phyloP scores from a whole-genome alignment of 2,329 filamentous ascomycete genomes.

The Fusarium succisae region DNA sequence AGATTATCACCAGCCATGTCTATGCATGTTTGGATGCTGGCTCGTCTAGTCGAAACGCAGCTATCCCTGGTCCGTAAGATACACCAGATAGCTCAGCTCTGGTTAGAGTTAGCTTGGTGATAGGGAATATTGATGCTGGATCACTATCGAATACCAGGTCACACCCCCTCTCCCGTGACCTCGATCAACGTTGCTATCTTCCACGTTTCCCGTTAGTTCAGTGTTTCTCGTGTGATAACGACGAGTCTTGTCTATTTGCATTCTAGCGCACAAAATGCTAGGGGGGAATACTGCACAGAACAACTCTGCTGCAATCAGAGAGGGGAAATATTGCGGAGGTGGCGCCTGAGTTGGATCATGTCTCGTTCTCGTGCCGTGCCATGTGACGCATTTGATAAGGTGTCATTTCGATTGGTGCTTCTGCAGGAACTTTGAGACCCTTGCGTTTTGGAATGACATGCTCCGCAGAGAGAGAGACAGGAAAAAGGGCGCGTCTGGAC shows the following conservation, averaged over 20 bases:
- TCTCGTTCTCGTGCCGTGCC: conserved; percentile 16
- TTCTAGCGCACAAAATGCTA: conserved; percentile 13
- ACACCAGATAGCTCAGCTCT: background rate
- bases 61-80: conserved; percentile 8
- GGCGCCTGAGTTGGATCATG: conserved; percentile 30
- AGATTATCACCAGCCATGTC: conserved; percentile 4
- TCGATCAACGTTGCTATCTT: conserved; percentile 1
- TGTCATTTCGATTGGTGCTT: conserved; percentile 15
- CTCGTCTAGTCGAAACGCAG: conserved; percentile 22
- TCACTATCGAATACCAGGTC: conserved; percentile 5
- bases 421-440: conserved; percentile 36
- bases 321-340: conserved; percentile 27
- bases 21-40: conserved; percentile 10
- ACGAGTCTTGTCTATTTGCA: conserved; percentile 6
- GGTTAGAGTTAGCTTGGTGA: conserved; percentile 1
- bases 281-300: conserved; percentile 25
- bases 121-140: background rate
- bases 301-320: conserved; percentile 5
- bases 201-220: conserved; percentile 5
- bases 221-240: conserved; percentile 12
- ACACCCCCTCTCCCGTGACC: conserved; percentile 34
- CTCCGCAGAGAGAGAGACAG: background rate
- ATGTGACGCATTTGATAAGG: conserved; percentile 30
- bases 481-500: conserved; percentile 27
- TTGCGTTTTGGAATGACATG: conserved; percentile 27